Percentiles rank a stretch among this genome's conserved stretches.
Evolutionary conservation across 805 yeast species (phyloP).

Genomic region (Lipomyces kockii): DNA sequence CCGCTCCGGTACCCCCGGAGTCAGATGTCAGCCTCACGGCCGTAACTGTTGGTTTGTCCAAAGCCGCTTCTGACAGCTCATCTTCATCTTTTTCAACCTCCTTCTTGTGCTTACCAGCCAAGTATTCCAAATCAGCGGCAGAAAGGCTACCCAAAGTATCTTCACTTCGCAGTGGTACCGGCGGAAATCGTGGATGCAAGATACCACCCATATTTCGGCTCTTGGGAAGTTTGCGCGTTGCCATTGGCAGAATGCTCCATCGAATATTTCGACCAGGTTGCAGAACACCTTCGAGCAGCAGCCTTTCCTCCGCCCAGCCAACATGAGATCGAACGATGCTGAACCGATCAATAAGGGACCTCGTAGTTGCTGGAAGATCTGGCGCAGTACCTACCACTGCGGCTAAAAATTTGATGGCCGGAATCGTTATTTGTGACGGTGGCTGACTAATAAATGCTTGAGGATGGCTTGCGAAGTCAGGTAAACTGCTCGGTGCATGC

Average conservation of each 20-base stretch:
- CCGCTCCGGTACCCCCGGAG: no score
- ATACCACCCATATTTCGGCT: constrained; percentile 14
- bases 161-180: constrained; percentile 24
- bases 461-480: constrained; percentile 31
- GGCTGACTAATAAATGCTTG: constrained; percentile 16
- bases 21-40: no score
- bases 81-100: constrained; percentile 29
- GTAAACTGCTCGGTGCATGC: constrained; percentile 9
- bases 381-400: constrained; percentile 27
- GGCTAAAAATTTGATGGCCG: constrained; percentile 14
- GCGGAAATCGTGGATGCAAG: constrained; percentile 35
- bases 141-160: constrained; percentile 21
- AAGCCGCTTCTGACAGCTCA: background rate
- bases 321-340: background rate
- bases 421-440: background rate
- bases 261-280: constrained; percentile 32
- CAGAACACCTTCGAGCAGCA: constrained; percentile 21
- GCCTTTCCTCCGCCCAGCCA: constrained; percentile 4
- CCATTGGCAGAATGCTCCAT: constrained; percentile 34
- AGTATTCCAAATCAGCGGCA: constrained; percentile 7
- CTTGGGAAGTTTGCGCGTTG: constrained; percentile 17
- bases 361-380: constrained; percentile 21
- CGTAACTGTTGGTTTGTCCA: background rate
- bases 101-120: constrained; percentile 37
- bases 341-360: constrained; percentile 32